Percentiles rank a stretch among this genome's conserved stretches.
These are phyloP conservation scores for Pseudogymnoascus sp. DNA, from an alignment of 2,329 filamentous ascomycete species.

Conservation along the genomic window DNA sequence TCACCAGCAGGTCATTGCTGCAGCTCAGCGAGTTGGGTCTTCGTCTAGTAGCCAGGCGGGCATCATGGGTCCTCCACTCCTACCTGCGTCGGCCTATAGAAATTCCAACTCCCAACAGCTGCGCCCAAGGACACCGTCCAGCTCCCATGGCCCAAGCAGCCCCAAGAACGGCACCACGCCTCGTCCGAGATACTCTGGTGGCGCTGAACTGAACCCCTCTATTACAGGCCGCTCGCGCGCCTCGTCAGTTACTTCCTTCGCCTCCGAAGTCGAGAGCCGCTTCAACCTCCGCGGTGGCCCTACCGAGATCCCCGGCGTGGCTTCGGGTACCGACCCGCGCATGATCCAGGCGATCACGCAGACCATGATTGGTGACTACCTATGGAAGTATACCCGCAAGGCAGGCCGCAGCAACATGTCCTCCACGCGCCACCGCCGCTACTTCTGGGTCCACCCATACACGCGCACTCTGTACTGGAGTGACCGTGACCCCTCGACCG, in stretches of 20 bases:
- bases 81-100: conserved; percentile 63
- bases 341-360: conserved; percentile 99
- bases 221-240: conserved; percentile 43
- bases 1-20: conserved; percentile 77
- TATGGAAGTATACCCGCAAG: conserved; percentile 98
- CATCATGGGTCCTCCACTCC: conserved; percentile 74
- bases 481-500: conserved; percentile 73
- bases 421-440: conserved; percentile 80
- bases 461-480: conserved; percentile 97
- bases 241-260: conserved; percentile 91
- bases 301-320: conserved; percentile 49
- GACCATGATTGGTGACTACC: conserved; percentile 97
- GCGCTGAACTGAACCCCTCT: conserved; percentile 23
- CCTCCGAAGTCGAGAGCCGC: conserved; percentile 81
- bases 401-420: conserved; percentile 83
- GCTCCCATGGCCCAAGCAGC: conserved; percentile 53
- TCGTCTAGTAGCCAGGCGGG: conserved; percentile 25
- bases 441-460: conserved; percentile 99
- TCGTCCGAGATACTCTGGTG: conserved; percentile 51
- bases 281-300: conserved; percentile 69
- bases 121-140: conserved; percentile 24
- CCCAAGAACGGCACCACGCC: conserved; percentile 40
- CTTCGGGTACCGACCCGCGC: conserved; percentile 74
- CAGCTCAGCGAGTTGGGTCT: conserved; percentile 51
- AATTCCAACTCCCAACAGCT: neutral